Evolutionary conservation across 352 stramenopile genomes (phyloP), one percentile per base, ranked within the genome.

Genomic region (Thraustochytrium striatum): DNA sequence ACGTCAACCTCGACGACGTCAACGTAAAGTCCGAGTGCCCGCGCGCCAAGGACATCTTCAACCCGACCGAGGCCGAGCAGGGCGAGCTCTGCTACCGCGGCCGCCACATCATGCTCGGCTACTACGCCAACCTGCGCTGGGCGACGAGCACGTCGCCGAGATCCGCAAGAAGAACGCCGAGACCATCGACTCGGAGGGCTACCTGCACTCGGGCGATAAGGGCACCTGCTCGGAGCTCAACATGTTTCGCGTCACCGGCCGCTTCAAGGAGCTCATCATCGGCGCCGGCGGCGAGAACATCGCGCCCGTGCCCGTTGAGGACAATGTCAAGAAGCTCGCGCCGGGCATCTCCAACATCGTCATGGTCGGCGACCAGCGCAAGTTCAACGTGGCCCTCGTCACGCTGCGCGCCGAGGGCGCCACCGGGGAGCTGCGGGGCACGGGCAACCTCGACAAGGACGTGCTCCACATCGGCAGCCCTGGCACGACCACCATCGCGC

Each of bases 201-300:
- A 89, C 89, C 84, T 98, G 35, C 91, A 97, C 85, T 95, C 91
- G 25, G 94, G 94, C 30, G 94, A 98, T 82, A 93, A 92, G 47
- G 94, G 90, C 28, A 89, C 91, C 69, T 88, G 95, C 25, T 93
- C 96, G 72, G 86, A 91, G 33, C 35, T 84, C 36, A 81, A 84
- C 19, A 86, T 88, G 61, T 59, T 87, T 28, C 61, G 79, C 16
- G 85, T 88, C 50, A 88, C 85, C 13, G 85, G 85, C 43, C 72
- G 85, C 39, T 68, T 85, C 55, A 88, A 88, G 82, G 85, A 88
- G 57, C 38, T 88, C 50, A 87, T 88, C 39, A 86, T 91, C 78
- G 97, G 93, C 47, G 93, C 94, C n/a, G 94, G 94, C 82, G 94
- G 94, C 38, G 94, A 98, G 83, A 98, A 98, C 85, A 89, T 98